Evolutionary conservation across 257 asterid species (phyloP), one percentile per base, ranked within the genome.

Genomic region (Ilex aquifolium): DNA sequence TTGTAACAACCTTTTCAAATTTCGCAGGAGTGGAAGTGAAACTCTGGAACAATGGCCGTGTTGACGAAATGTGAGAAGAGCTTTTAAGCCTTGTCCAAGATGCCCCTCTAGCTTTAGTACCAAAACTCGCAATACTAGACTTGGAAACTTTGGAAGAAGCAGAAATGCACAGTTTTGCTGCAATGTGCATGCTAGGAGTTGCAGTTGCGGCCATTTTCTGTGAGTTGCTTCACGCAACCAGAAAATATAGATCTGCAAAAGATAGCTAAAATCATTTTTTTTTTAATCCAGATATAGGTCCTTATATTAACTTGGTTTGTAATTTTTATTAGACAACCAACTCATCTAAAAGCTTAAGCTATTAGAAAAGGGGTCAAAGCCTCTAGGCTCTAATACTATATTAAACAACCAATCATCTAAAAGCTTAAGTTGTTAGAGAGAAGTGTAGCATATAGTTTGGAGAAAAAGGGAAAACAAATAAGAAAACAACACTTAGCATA

Each of bases 201-300:
- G 87, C 69, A 56, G 70, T 58, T 60, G 88, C 79, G 72, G 95
- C 93, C 97, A 90, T 90, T 62, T 74, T 67, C 53, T 48, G 54
- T 42, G 46, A 62, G 57, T 60, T 54, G 14, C 60, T 74, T 60
- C 52, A 31, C 68, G 65, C 14, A 53, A 53, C 2, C 15, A 17
- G 50, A 51, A 59, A 65, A 56, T 63, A 63, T 57, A 59, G 75
- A 70, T 75, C 84, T 77, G 80, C 66, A 70, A 51, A 55, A 60
- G 21, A 44, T 17, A 59, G 31, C 31, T 40, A 55, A 64, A 54
- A 46, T 46, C 52, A 46, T 1, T 7, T 14, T 46, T 14, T 46
- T 46, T 46, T 36, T 36, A 36, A 36, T 36, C 5, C 42, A 36
- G 42, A 36, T 8, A 36, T 4, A 36, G 42, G 42, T 4, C 5